Conservation (phyloP, 768 basidiomycete species). For the Lactarius tabidus region DNA sequence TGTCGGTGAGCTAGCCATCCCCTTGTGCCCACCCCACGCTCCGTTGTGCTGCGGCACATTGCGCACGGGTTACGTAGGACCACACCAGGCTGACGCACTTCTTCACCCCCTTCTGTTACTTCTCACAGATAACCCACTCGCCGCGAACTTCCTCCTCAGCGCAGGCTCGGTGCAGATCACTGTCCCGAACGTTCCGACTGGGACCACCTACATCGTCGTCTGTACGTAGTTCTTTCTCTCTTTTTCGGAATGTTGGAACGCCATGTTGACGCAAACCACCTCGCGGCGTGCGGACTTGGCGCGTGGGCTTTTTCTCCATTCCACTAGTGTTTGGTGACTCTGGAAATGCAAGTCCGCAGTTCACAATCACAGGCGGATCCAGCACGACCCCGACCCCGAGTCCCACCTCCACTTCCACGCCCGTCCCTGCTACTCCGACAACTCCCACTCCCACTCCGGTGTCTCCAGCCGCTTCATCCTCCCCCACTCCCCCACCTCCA, state of each 20-base stretch:
- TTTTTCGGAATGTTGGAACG: not conserved
- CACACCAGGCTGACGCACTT: slow-evolving; percentile 3
- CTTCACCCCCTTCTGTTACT: not conserved
- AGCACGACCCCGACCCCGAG: not conserved
- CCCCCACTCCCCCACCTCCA: not conserved
- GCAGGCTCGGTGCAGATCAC: slow-evolving; percentile 35
- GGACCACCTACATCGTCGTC: slow-evolving; percentile 38
- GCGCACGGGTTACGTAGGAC: not conserved
- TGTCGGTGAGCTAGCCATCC: slow-evolving; percentile 38
- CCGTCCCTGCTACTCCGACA: not conserved
- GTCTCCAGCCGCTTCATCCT: not conserved
- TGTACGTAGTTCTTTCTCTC: slow-evolving; percentile 34
- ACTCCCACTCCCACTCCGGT: not conserved
- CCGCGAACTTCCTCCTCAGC: slow-evolving; percentile 36
- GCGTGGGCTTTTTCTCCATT: not conserved
- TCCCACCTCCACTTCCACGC: not conserved
- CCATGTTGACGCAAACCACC: not conserved
- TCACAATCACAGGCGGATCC: slow-evolving; percentile 32
- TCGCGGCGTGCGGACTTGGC: not conserved
- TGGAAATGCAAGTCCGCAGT: slow-evolving; percentile 40
- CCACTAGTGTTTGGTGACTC: slow-evolving; percentile 48
- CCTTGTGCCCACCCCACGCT: not conserved
- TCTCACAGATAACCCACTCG: slow-evolving; percentile 34
- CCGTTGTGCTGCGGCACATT: not conserved
- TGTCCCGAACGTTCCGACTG: slow-evolving; percentile 36